A percentile compares a stretch with the other conserved stretches of the same genome.
Evolutionary conservation across 768 basidiomycete genomes (phyloP).

Genomic region (Cubamyces lactineus): DNA sequence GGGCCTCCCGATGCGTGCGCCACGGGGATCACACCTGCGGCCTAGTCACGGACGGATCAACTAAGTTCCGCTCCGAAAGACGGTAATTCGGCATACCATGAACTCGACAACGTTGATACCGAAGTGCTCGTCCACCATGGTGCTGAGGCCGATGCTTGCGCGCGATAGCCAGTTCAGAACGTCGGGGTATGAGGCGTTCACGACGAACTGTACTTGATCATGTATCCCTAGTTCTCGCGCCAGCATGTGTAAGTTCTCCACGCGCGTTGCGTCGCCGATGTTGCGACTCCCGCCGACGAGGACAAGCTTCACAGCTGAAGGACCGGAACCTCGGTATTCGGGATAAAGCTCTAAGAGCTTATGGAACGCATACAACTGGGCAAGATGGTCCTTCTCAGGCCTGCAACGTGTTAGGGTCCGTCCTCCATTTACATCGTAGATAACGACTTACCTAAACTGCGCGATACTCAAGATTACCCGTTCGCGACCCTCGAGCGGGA

Average conservation of each 20-base stretch:
- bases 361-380: slow-evolving; percentile 74
- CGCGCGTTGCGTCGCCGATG: slow-evolving; percentile 68
- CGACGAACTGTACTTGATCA: slow-evolving; percentile 69
- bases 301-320: slow-evolving; percentile 56
- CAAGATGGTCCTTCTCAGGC: slow-evolving; percentile 92
- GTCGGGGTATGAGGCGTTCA: slow-evolving; percentile 79
- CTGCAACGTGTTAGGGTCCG: background rate
- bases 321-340: slow-evolving; percentile 45
- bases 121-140: slow-evolving; percentile 99
- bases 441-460: slow-evolving; percentile 79
- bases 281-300: slow-evolving; percentile 89
- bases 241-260: slow-evolving; percentile 59
- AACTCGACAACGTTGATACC: slow-evolving; percentile 98
- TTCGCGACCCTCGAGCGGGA: slow-evolving; percentile 56
- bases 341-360: slow-evolving; percentile 62
- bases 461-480: slow-evolving; percentile 83
- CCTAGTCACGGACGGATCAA: slow-evolving; percentile 48
- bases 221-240: slow-evolving; percentile 66
- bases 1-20: slow-evolving; percentile 95
- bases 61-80: background rate
- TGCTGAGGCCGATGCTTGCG: slow-evolving; percentile 86
- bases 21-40: slow-evolving; percentile 90
- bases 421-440: background rate
- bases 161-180: slow-evolving; percentile 72
- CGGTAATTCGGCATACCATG: slow-evolving; percentile 62